Percentiles rank a stretch among this genome's conserved stretches.
Conservation (phyloP, 2,329 filamentous ascomycete species). For the Apiospora marii region DNA sequence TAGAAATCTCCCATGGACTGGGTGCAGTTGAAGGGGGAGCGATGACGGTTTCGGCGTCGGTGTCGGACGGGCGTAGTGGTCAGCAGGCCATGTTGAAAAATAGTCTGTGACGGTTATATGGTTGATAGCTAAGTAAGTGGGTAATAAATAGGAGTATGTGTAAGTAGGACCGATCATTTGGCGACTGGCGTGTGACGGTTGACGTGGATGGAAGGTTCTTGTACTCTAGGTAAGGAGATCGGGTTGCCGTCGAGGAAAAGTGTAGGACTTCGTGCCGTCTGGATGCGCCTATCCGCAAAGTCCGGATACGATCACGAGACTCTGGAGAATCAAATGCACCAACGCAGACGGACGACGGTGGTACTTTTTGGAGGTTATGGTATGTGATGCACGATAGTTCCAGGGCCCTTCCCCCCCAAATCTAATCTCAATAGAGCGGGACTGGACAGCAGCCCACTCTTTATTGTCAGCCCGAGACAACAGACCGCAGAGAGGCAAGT, state of each 20-base stretch:
- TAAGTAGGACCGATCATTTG: conserved; percentile 16
- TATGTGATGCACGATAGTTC: conserved; percentile 6
- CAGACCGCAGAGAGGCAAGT: background rate
- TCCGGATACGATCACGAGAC: conserved; percentile 12
- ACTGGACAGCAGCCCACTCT: background rate
- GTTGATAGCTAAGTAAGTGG: conserved; percentile 13
- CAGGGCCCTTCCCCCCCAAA: conserved; percentile 3
- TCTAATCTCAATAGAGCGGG: conserved; percentile 21
- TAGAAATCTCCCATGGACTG: conserved; percentile 17
- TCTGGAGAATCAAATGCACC: background rate
- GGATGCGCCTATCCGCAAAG: conserved; percentile 10
- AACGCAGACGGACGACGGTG: background rate
- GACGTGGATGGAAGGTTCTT: background rate
- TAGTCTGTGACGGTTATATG: background rate
- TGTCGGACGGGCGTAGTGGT: background rate
- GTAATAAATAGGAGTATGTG: conserved; percentile 20
- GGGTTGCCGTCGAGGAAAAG: background rate
- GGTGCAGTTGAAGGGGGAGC: background rate
- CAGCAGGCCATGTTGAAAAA: conserved; percentile 12
- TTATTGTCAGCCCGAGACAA: background rate
- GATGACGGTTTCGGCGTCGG: background rate
- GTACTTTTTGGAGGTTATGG: conserved; percentile 22
- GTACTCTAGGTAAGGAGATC: background rate
- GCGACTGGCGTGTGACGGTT: background rate
- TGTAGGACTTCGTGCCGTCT: background rate